Evolutionary conservation across 225 moss, liverwort and hornwort genomes (phyloP).

Genomic region (Polytrichum formosum): DNA sequence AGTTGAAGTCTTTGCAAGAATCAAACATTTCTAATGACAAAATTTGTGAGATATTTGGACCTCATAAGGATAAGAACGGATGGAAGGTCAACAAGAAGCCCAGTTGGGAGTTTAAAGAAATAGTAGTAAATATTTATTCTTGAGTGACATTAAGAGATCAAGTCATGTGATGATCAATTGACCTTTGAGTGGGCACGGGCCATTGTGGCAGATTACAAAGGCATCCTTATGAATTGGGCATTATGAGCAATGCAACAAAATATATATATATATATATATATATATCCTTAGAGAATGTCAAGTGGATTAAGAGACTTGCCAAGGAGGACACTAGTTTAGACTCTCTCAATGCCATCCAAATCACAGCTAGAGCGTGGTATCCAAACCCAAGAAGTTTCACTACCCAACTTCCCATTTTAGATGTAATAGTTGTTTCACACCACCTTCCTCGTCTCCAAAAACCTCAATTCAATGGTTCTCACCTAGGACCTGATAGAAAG

Average conservation of each 20-base stretch:
- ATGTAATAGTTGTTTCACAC: no score
- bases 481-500: no score
- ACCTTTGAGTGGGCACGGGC: not conserved
- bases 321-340: not conserved
- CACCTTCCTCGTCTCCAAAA: no score
- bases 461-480: no score
- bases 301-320: not conserved
- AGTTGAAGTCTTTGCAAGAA: not conserved
- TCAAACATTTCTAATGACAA: not conserved
- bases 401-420: no score
- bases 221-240: not conserved
- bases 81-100: not conserved
- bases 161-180: not conserved
- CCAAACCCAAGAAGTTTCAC: no score
- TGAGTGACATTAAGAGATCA: not conserved
- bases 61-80: not conserved
- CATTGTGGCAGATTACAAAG: not conserved
- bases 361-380: no score
- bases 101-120: not conserved
- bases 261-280: no score
- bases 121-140: not conserved
- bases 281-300: no score
- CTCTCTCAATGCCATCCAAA: no score
- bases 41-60: not conserved
- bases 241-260: no score